Evolutionary conservation across 768 basidiomycete genomes (phyloP), one percentile per base, ranked within the genome.

Genomic region (Lactarius vividus): DNA sequence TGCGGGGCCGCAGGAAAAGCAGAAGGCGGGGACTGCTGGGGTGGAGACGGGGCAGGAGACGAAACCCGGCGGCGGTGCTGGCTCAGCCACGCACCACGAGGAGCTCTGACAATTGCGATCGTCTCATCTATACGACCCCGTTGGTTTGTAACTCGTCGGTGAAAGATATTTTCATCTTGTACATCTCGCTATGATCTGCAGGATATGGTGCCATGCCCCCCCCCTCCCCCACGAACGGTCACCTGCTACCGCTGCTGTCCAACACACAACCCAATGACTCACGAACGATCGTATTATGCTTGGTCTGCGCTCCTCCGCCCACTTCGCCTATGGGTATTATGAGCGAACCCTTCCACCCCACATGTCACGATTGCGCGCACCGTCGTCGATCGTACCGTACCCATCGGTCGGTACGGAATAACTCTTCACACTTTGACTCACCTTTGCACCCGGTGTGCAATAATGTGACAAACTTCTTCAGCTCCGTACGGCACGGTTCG

Each of bases 1-100:
- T 76, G 54, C 73, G 67, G 33, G 73, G 37, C 55, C 35, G 35
- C 11, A 10, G 4, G 35, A 37, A 11, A 37, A 37, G 35, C 35
- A 37, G 35, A 37, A 37, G 35, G 35, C 11, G 37, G 37, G 37
- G 37, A 16, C 13, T 39, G 37, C 13, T 39, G 37, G 37, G 37
- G 37, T 39, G 37, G 37, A 39, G 37, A 16, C 37, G 15, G 37
- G 37, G 37, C 37, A 39, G 4, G 37, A 16, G 37, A 39, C 37
- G 37, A 39, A 2, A 39, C 2, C 15, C 10, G 37, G 37, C 37
- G 37, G 13, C 4, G 37, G 37, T 15, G 11, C 37, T 39, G 15
- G 40, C 37, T 15, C 49, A 0, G 26, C 26, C 57, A 26, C 29
- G 55, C 68, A 70, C 42, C 68, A 70, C 52, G 68, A 63, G 39